Base-by-base conservation (phyloP, 2,329 filamentous ascomycete species). In the Nannizziopsis barbatae region DNA sequence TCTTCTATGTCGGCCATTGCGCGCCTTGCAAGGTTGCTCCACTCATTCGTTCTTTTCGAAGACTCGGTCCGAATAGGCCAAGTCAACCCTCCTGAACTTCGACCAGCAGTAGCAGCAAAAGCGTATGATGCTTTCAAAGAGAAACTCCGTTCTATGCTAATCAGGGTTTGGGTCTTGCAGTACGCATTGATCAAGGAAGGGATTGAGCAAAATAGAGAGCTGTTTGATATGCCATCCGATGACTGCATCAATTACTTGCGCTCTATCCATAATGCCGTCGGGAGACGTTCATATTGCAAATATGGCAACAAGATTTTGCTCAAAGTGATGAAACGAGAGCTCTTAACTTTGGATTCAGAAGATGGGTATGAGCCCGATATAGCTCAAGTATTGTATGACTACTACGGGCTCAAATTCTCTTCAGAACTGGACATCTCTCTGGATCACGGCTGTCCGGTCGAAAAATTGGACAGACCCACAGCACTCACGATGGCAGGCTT, bases 281-380 rank as follows among this genome's bases (percentile, higher is more conserved):
- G 92, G 2, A 72, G 89, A 45, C 84, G 92, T 51, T 84, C 84
- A 53, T 85, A 84, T 63, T 96, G 89, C 74, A 90, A 86, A 59
- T 75, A 78, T 2, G 86, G 86, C 0, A 86, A 88, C 61, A 90
- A 92, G 61, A 79, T 86, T 14, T 92, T 98, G 66, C 74, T 96
- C 20, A 89, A 88, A 61, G 77, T 95, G 64, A 83, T 92, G 71
- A 90, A 89, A 49, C 76, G 85, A 5, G 92, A 98, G 61, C 74
- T 96, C 40, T 73, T 94, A 20, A 80, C 80, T 42, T 75, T 90
- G 57, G 79, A 81, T 54, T 78, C 84, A 44, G 77, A 89, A 27
- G 81, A 89, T 50, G 86, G 86, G 55, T 88, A 84, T 72, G 88
- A 95, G 58, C 80, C 83, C 55, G 89, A 96, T 60, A 75, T 96